Base-by-base conservation (phyloP, 1,284 basidiomycete genomes). In the Boletus semigastroideus region DNA sequence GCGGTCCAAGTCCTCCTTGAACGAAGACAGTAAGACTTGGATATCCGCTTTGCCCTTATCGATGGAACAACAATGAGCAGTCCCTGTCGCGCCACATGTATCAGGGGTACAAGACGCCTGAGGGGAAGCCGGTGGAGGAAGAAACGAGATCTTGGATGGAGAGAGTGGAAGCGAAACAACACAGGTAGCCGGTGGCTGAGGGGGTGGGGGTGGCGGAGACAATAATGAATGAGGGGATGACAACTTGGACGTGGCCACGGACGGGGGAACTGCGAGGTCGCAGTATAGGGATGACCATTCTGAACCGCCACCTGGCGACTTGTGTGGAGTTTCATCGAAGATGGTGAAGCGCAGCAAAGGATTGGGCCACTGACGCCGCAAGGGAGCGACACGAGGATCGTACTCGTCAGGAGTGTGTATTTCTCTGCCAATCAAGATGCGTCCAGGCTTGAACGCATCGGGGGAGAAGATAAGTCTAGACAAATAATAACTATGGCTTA, bases 401-500 rank as follows among this genome's bases (percentile, higher is more conserved):
- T 87, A 90, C 52, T 89, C 83, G 25, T 79, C 74, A 5, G 74
- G 73, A 45, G 72, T 74, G 61, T 78, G 81, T 19, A 83, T 80
- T 63, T 86, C 82, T 52, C 71, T 77, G 49, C 76, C 79, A 52
- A 90, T 75, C 33, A 88, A 68, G 46, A 89, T 79, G 37, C 82
- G 79, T 45, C 75, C 69, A 5, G 75, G 61, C 56, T 72, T 68
- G 17, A 66, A 67, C 16, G 79, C 73, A 54, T 82, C 76, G 3
- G 82, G 82, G 47, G 79, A 81, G 69, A 90, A 88, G 11, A 88
- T 70, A 40, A 90, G 75, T 56, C 77, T 82, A 42, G 80, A 82
- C 52, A 89, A 72, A 72, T 79, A 81, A 68, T 78, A 84, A 45
- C 71, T 75, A 50, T 78, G 72, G 61, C 74, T 76, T 51, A 84